phyloP scores from a whole-genome alignment of 345 rosid genomes.

The Syzygium grande region DNA sequence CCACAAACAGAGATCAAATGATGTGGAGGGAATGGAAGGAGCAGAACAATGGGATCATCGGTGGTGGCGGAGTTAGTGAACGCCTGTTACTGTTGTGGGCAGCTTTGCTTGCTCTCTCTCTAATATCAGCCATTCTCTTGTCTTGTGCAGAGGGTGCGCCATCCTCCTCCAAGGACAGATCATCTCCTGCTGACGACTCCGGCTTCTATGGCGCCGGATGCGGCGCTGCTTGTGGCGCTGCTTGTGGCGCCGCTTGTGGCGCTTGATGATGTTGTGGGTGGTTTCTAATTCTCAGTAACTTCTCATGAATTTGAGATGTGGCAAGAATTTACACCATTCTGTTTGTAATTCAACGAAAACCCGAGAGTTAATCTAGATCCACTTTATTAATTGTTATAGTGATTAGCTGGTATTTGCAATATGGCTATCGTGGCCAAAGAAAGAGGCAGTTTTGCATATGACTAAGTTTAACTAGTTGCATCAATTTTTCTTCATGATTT shows the following conservation, averaged over 20 bases:
- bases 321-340: not conserved
- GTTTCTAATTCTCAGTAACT: not conserved
- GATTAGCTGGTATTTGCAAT: not conserved
- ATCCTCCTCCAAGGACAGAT: constrained; percentile 11
- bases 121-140: constrained; percentile 39
- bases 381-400: not conserved
- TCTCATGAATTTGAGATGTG: not conserved
- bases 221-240: constrained; percentile 32
- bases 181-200: constrained; percentile 9
- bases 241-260: constrained; percentile 27
- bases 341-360: not conserved
- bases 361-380: not conserved
- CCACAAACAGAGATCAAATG: not conserved
- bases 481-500: not conserved
- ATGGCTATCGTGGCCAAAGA: not conserved
- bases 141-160: constrained; percentile 48
- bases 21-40: not conserved
- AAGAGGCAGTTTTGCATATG: not conserved
- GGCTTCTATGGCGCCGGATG: constrained; percentile 27
- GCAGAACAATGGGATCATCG: not conserved
- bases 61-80: not conserved
- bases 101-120: constrained; percentile 30
- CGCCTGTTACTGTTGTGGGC: constrained; percentile 18
- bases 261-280: not conserved
- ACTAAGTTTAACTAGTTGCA: not conserved